Conservation (phyloP, 108 stramenopile genomes). For the Skeletonema costatum region DNA sequence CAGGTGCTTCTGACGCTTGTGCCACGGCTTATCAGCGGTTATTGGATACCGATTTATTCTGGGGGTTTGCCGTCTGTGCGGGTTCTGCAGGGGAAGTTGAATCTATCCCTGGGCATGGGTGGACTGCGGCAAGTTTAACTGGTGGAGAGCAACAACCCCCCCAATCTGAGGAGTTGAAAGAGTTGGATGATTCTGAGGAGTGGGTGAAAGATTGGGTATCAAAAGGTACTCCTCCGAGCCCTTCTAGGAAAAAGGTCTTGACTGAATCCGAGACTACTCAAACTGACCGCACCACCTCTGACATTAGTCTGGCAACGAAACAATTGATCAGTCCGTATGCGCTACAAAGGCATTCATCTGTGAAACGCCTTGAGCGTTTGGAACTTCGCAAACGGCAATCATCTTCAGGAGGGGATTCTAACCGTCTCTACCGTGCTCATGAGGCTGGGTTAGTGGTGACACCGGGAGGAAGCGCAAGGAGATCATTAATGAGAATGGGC, state of each 20-base stretch:
- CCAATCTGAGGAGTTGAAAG: background rate
- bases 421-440: conserved; percentile 43
- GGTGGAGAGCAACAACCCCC: background rate
- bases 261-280: background rate
- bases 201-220: conserved; percentile 27
- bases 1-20: conserved; percentile 26
- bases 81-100: conserved; percentile 21
- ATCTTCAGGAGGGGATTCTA: conserved; percentile 13
- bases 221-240: conserved; percentile 1
- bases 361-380: conserved; percentile 24
- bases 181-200: background rate
- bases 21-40: conserved; percentile 11
- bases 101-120: conserved; percentile 10
- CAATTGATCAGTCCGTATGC: conserved; percentile 9
- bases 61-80: conserved; percentile 14
- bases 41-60: conserved; percentile 34
- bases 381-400: conserved; percentile 29
- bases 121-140: conserved; percentile 3
- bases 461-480: conserved; percentile 25
- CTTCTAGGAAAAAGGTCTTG: background rate
- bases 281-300: background rate
- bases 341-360: conserved; percentile 20
- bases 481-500: conserved; percentile 36
- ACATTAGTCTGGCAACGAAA: background rate
- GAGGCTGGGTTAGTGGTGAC: conserved; percentile 47